Percentiles rank a stretch among this genome's conserved stretches.
Conservation (phyloP, 805 yeast genomes). For the Schwanniomyces polymorphus region DNA sequence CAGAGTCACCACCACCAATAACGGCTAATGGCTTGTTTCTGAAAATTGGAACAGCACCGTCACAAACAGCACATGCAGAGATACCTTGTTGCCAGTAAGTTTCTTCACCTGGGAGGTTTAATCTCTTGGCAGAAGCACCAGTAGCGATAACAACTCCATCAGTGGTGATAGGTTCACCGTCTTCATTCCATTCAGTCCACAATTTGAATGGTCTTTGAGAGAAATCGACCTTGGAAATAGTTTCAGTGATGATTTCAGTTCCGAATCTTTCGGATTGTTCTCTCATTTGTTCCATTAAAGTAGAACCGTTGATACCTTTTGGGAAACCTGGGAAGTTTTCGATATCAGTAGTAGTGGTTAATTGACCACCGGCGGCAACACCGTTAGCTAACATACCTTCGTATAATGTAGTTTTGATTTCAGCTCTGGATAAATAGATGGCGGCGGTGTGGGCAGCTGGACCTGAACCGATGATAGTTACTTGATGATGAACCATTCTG, state of each 20-base stretch:
- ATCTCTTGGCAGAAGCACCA: conserved; percentile 97
- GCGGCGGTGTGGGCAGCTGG: conserved; percentile 99
- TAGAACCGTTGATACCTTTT: conserved; percentile 81
- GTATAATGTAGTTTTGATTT: conserved; percentile 86
- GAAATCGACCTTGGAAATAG: conserved; percentile 89
- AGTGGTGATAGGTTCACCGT: conserved; percentile 84
- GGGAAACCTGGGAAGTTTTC: conserved; percentile 99
- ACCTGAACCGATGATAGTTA: conserved; percentile 92
- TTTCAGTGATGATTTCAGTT: conserved; percentile 91
- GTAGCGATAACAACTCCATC: conserved; percentile 94
- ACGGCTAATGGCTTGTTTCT: conserved; percentile 98
- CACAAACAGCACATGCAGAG: conserved; percentile 99
- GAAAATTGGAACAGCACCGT: conserved; percentile 99
- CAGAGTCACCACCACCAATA: conserved; percentile 99
- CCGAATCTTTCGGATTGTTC: conserved; percentile 87
- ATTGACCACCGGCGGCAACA: conserved; percentile 98
- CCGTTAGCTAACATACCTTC: conserved; percentile 98
- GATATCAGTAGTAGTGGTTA: conserved; percentile 97
- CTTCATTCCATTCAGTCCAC: conserved; percentile 96
- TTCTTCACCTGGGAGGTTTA: conserved; percentile 94
- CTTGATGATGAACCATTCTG: conserved; percentile 81
- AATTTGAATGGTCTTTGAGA: conserved; percentile 88
- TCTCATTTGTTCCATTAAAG: conserved; percentile 92
- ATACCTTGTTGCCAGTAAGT: conserved; percentile 99
- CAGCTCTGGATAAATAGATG: conserved; percentile 94